Conservation (phyloP, 2,329 filamentous ascomycete species). For the Aurifilum marmelostoma region DNA sequence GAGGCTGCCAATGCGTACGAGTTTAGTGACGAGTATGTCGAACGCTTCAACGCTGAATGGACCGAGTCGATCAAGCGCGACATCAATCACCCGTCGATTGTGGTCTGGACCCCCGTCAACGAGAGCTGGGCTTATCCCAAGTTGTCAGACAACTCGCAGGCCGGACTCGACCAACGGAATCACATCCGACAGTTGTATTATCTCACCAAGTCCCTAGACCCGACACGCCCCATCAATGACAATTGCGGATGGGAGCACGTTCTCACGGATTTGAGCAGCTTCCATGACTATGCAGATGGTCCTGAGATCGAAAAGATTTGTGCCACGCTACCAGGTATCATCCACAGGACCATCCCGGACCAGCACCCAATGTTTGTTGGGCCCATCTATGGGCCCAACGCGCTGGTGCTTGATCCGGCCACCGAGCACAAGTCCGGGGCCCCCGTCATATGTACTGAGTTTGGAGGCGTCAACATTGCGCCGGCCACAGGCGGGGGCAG, state of each 20-base stretch:
- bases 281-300: slow-evolving; percentile 68
- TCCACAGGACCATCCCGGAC: slow-evolving; percentile 46
- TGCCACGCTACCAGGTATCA: slow-evolving; percentile 54
- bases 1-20: slow-evolving; percentile 69
- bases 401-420: slow-evolving; percentile 46
- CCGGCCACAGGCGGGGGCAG: slow-evolving; percentile 44
- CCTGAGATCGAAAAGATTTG: slow-evolving; percentile 59
- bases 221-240: slow-evolving; percentile 68
- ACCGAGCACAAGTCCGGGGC: slow-evolving; percentile 55
- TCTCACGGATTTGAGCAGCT: slow-evolving; percentile 65
- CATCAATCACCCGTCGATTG: slow-evolving; percentile 66
- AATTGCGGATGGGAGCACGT: slow-evolving; percentile 76
- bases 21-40: slow-evolving; percentile 61
- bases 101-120: slow-evolving; percentile 71
- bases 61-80: slow-evolving; percentile 63
- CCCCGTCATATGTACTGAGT: slow-evolving; percentile 68
- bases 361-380: slow-evolving; percentile 59
- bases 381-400: slow-evolving; percentile 40
- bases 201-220: slow-evolving; percentile 63
- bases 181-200: slow-evolving; percentile 68
- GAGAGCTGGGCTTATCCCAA: slow-evolving; percentile 65
- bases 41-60: slow-evolving; percentile 68
- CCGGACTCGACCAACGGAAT: slow-evolving; percentile 61
- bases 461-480: slow-evolving; percentile 70
- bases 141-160: slow-evolving; percentile 58